phyloP scores from a whole-genome alignment of 139 green algal genomes.

The Chlamydomonas sphaeroides region DNA sequence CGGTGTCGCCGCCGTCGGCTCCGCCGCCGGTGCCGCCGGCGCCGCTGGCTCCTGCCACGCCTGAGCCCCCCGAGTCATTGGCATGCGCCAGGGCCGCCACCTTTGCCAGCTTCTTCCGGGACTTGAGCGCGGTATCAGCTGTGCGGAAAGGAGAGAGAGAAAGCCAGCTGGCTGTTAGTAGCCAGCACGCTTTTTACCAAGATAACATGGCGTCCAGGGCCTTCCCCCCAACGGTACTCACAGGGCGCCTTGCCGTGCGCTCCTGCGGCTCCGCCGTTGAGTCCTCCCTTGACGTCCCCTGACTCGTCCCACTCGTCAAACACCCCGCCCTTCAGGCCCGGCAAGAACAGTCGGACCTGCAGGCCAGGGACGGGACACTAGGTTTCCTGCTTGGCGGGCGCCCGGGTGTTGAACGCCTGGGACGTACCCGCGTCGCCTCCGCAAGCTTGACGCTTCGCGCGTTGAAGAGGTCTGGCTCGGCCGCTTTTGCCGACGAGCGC shows the following conservation, averaged over 20 bases:
- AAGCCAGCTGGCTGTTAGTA: too few species aligned
- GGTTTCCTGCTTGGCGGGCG: too few species aligned
- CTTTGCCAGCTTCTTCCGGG: constrained; percentile 30
- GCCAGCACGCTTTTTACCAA: too few species aligned
- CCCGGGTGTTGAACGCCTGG: too few species aligned
- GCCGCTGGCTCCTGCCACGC: not conserved
- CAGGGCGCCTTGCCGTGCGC: too few species aligned
- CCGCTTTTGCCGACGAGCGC: not conserved
- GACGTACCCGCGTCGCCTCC: constrained; percentile 37
- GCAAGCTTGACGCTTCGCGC: constrained; percentile 33
- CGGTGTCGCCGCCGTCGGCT: not conserved
- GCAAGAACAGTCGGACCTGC: constrained; percentile 38
- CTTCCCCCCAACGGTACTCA: too few species aligned
- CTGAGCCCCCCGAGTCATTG: not conserved
- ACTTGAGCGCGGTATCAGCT: constrained; percentile 34
- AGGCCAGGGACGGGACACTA: too few species aligned
- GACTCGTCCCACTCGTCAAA: constrained; percentile 23
- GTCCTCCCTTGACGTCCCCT: too few species aligned
- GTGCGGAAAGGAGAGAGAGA: too few species aligned
- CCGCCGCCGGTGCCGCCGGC: not conserved
- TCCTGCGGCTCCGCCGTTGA: too few species aligned
- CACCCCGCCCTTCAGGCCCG: constrained; percentile 16
- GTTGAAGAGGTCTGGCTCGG: constrained; percentile 36
- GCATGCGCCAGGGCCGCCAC: constrained; percentile 28
- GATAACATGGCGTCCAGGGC: too few species aligned